These are phyloP conservation scores for Myrmaecium sp. DNA, from an alignment of 2,329 filamentous ascomycete genomes.

Conservation along the genomic window DNA sequence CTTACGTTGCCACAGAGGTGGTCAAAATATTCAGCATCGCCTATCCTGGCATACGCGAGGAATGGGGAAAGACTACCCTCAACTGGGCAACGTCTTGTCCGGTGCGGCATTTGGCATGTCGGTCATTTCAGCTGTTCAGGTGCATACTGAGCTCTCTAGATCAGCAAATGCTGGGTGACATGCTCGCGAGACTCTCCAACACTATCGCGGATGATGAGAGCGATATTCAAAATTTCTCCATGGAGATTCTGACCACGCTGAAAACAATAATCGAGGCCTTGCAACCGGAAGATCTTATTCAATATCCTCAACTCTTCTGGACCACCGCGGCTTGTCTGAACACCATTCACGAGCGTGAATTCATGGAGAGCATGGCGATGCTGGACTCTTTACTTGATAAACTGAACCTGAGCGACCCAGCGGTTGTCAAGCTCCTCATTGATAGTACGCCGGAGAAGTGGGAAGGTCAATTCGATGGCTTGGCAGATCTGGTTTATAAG, in stretches of 20 bases:
- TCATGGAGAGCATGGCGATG: conserved; percentile 82
- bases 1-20: conserved; percentile 63
- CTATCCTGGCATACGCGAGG: conserved; percentile 73
- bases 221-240: conserved; percentile 91
- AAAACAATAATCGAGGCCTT: conserved; percentile 82
- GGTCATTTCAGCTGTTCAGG: conserved; percentile 93
- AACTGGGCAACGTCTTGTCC: conserved; percentile 96
- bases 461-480: conserved; percentile 76
- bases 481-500: conserved; percentile 78
- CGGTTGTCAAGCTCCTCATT: conserved; percentile 51
- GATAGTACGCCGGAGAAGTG: conserved; percentile 72
- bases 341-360: conserved; percentile 92
- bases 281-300: conserved; percentile 58
- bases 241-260: conserved; percentile 91
- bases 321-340: conserved; percentile 91
- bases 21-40: conserved; percentile 71
- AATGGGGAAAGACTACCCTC: conserved; percentile 79
- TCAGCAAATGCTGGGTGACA: conserved; percentile 87
- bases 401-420: conserved; percentile 57
- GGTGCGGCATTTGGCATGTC: conserved; percentile 83
- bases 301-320: conserved; percentile 96
- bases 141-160: conserved; percentile 85
- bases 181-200: conserved; percentile 87
- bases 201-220: conserved; percentile 88
- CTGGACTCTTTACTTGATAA: conserved; percentile 73